Evolutionary conservation across 2,329 filamentous ascomycete genomes (phyloP).

Genomic region (Clonostachys rhizophaga): DNA sequence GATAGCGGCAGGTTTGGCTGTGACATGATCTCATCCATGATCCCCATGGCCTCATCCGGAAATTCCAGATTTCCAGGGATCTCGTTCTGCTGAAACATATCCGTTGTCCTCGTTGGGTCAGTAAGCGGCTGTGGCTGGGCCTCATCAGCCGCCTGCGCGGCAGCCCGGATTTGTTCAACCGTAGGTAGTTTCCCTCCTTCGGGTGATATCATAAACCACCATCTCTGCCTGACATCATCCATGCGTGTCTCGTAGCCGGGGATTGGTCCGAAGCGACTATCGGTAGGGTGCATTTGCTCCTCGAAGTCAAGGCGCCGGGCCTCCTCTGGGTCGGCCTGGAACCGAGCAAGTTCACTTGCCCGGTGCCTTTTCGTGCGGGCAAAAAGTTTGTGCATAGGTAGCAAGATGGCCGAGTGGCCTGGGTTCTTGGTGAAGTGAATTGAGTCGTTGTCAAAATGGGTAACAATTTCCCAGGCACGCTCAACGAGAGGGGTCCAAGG

Average conservation of each 20-base stretch:
- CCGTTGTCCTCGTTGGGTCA: neutral
- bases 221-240: slow-evolving; percentile 40
- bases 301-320: slow-evolving; percentile 42
- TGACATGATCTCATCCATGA: slow-evolving; percentile 29
- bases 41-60: slow-evolving; percentile 20
- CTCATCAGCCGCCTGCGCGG: too few species aligned
- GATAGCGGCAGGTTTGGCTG: slow-evolving; percentile 26
- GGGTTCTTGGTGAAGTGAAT: slow-evolving; percentile 37
- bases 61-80: slow-evolving; percentile 12
- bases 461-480: slow-evolving; percentile 42
- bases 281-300: slow-evolving; percentile 36
- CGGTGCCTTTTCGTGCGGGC: slow-evolving; percentile 46
- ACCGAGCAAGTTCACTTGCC: slow-evolving; percentile 41
- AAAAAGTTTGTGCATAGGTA: slow-evolving; percentile 50
- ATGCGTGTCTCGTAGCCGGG: slow-evolving; percentile 39
- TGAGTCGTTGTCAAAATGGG: slow-evolving; percentile 28
- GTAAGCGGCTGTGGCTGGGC: neutral
- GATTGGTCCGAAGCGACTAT: slow-evolving; percentile 40
- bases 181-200: slow-evolving; percentile 1
- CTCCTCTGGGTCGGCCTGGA: slow-evolving; percentile 41
- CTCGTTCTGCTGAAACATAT: neutral
- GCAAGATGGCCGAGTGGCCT: slow-evolving; percentile 42
- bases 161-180: too few species aligned
- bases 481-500: slow-evolving; percentile 45
- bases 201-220: slow-evolving; percentile 42